These are phyloP conservation scores for Claviceps citrina DNA, from an alignment of 2,329 filamentous ascomycete genomes.

Conservation along the genomic window DNA sequence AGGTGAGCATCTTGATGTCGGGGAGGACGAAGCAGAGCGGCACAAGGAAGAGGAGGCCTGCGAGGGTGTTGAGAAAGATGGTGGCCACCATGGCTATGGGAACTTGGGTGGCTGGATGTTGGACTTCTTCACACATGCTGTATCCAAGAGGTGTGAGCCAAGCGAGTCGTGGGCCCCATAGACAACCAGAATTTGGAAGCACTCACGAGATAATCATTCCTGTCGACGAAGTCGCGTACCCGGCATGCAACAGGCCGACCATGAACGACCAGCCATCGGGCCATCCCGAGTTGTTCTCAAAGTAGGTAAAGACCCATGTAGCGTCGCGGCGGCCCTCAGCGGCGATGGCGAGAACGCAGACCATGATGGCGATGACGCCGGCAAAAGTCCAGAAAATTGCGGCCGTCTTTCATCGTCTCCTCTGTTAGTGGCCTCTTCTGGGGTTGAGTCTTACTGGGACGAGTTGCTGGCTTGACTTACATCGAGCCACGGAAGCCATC, in stretches of 20 bases:
- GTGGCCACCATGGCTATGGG: slow-evolving; percentile 59
- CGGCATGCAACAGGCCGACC: slow-evolving; percentile 56
- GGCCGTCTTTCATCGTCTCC: slow-evolving; percentile 32
- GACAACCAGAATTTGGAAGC: no score
- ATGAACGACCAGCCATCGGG: slow-evolving; percentile 56
- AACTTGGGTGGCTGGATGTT: slow-evolving; percentile 49
- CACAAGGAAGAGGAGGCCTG: slow-evolving; percentile 52
- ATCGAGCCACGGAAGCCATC: slow-evolving; percentile 51
- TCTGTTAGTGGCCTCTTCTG: background rate
- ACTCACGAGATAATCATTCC: slow-evolving; percentile 67
- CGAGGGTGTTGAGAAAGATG: slow-evolving; percentile 49
- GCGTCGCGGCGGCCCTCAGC: slow-evolving; percentile 51
- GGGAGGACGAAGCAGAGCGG: slow-evolving; percentile 55
- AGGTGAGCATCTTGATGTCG: slow-evolving; percentile 39
- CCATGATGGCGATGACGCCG: slow-evolving; percentile 49
- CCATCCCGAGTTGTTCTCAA: slow-evolving; percentile 56
- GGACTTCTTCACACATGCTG: slow-evolving; percentile 61
- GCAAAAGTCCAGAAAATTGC: slow-evolving; percentile 63
- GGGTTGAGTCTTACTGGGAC: no score
- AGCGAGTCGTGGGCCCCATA: background rate
- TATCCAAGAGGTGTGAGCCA: background rate
- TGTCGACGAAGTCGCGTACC: slow-evolving; percentile 59
- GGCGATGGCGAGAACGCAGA: slow-evolving; percentile 48
- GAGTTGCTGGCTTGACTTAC: slow-evolving; percentile 32
- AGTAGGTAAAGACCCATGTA: slow-evolving; percentile 50